phyloP scores from a whole-genome alignment of 768 basidiomycete species.

The Macrolepiota fuliginosa region DNA sequence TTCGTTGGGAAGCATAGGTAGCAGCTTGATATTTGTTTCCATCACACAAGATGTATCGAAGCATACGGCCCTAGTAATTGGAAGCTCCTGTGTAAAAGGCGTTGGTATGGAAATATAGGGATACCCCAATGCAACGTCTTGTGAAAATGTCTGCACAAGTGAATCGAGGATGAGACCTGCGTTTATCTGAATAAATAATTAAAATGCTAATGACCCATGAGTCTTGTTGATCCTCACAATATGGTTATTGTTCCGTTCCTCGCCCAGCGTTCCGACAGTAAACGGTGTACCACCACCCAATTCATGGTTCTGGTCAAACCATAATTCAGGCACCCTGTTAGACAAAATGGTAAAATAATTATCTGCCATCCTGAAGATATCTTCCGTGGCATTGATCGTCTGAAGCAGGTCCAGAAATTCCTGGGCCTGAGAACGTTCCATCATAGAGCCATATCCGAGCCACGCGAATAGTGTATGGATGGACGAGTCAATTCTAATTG shows the following conservation, averaged over 20 bases:
- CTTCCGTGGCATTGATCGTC: constrained; percentile 39
- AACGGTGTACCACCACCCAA: constrained; percentile 61
- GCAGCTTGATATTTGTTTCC: constrained; percentile 48
- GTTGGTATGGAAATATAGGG: constrained; percentile 25
- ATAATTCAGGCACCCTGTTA: constrained; percentile 55
- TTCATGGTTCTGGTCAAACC: constrained; percentile 64
- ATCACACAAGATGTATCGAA: constrained; percentile 44
- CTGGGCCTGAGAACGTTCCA: constrained; percentile 39
- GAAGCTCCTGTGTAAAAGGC: background rate
- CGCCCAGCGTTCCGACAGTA: constrained; percentile 56
- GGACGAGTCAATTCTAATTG: constrained; percentile 29
- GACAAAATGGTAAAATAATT: constrained; percentile 63
- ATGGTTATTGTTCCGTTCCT: constrained; percentile 53
- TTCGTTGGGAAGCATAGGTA: constrained; percentile 30
- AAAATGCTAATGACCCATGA: background rate
- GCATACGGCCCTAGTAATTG: constrained; percentile 36
- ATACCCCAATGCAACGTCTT: background rate
- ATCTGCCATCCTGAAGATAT: constrained; percentile 64
- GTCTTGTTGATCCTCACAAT: constrained; percentile 41
- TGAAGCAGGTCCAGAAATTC: constrained; percentile 50
- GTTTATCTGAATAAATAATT: constrained; percentile 29
- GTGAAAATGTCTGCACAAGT: constrained; percentile 18
- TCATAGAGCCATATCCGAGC: constrained; percentile 62
- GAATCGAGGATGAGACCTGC: constrained; percentile 44
- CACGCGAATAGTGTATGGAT: constrained; percentile 62